These are phyloP conservation scores for Aspergillus sclerotioniger DNA, from an alignment of 495 filamentous ascomycete species.

Conservation along the genomic window DNA sequence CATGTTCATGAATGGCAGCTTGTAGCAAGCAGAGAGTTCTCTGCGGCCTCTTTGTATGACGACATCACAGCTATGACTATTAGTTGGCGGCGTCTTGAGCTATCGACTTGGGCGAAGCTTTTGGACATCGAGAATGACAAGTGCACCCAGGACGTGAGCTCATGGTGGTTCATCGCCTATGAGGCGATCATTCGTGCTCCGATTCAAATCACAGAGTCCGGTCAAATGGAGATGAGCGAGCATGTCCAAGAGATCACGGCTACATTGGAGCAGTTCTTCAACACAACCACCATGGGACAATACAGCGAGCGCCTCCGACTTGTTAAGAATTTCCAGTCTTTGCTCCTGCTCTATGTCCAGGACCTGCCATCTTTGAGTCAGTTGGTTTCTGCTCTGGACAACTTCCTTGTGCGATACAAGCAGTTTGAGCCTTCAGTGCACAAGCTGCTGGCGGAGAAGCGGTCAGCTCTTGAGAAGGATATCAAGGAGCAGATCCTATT, in stretches of 20 bases:
- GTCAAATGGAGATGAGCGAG: conserved; percentile 51
- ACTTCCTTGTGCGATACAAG: conserved; percentile 71
- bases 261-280: conserved; percentile 73
- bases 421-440: conserved; percentile 64
- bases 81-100: conserved; percentile 83
- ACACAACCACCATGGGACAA: conserved; percentile 73
- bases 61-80: conserved; percentile 73
- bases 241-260: conserved; percentile 67
- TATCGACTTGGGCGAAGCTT: conserved; percentile 88
- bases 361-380: conserved; percentile 54
- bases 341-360: conserved; percentile 47
- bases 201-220: conserved; percentile 55
- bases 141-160: conserved; percentile 69
- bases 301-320: conserved; percentile 69
- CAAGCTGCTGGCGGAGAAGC: conserved; percentile 60
- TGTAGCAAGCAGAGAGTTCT: conserved; percentile 78
- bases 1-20: conserved; percentile 90
- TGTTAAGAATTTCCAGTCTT: conserved; percentile 63
- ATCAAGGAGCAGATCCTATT: conserved; percentile 85
- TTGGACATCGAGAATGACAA: conserved; percentile 80
- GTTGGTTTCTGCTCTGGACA: conserved; percentile 61
- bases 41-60: conserved; percentile 65
- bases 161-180: conserved; percentile 97
- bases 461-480: conserved; percentile 71
- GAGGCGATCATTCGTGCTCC: conserved; percentile 79